Percentiles rank a stretch among this genome's conserved stretches.
These are phyloP conservation scores for Fusarium continuum DNA, from an alignment of 2,329 filamentous ascomycete genomes.

Conservation along the genomic window DNA sequence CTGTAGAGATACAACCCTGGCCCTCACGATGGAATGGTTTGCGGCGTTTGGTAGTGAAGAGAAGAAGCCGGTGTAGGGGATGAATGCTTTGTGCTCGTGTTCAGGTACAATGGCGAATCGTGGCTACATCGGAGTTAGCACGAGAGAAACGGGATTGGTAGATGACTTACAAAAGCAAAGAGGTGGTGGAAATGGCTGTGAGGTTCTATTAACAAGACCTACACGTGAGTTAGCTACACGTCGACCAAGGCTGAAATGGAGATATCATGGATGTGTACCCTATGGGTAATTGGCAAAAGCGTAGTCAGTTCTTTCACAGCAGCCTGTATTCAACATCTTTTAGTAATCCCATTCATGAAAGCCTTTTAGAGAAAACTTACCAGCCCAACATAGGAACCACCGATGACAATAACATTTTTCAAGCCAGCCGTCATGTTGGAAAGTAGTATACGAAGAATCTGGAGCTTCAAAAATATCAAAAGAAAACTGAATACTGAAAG, in stretches of 20 bases:
- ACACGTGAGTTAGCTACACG: not conserved
- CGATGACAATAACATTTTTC: conserved; percentile 42
- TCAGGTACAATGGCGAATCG: conserved; percentile 55
- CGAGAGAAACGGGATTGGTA: accelerated
- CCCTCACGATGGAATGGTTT: conserved; percentile 32
- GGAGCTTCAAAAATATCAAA: not conserved
- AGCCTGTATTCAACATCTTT: conserved; percentile 13
- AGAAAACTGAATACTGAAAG: not conserved
- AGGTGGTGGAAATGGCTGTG: conserved; percentile 62
- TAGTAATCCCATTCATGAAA: not conserved
- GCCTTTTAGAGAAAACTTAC: conserved; percentile 4
- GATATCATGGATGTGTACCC: not conserved
- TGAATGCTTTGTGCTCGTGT: conserved; percentile 58
- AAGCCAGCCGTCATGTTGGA: conserved; percentile 29
- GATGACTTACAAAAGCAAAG: conserved; percentile 52
- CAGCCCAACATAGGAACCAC: conserved; percentile 42
- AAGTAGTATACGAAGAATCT: too few relatives aligned
- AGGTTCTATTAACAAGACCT: conserved; percentile 59
- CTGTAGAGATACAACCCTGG: conserved; percentile 25
- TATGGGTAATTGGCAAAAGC: conserved; percentile 33
- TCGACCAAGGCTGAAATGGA: too few relatives aligned
- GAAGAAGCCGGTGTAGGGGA: conserved; percentile 54
- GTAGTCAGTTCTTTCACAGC: conserved; percentile 39
- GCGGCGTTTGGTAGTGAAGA: conserved; percentile 27
- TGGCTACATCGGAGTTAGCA: conserved; percentile 42